Percentiles rank a stretch among this genome's conserved stretches.
Evolutionary conservation across 352 stramenopile species (phyloP).

Genomic region (Pythium rhizo-oryzae): DNA sequence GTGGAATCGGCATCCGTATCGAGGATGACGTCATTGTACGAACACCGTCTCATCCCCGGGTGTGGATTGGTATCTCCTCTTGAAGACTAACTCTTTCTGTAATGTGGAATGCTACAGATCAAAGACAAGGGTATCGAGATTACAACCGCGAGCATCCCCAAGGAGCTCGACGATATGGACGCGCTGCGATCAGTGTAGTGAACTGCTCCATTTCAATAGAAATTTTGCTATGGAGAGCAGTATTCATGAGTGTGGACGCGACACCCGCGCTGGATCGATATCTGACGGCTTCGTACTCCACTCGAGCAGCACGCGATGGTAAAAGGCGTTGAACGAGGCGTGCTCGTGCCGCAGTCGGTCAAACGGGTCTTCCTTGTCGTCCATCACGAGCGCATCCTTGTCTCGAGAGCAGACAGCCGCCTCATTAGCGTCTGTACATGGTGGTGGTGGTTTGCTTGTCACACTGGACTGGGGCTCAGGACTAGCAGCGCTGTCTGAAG

Average conservation of each 20-base stretch:
- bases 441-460: too few relatives aligned
- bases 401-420: not conserved
- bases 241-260: not conserved
- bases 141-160: conserved; percentile 66
- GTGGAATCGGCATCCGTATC: conserved; percentile 84
- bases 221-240: not conserved
- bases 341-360: conserved; percentile 36
- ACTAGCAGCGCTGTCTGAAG: not conserved
- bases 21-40: conserved; percentile 86
- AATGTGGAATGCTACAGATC: conserved; percentile 45
- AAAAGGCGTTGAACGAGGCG: conserved; percentile 44
- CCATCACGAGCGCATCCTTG: not conserved
- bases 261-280: conserved; percentile 4
- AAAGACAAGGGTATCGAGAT: conserved; percentile 76
- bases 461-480: not conserved
- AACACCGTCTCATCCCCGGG: not conserved
- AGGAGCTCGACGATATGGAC: conserved; percentile 73
- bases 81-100: not conserved
- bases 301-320: conserved; percentile 48
- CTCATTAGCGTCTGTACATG: too few relatives aligned
- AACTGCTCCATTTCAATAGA: not conserved
- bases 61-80: not conserved
- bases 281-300: conserved; percentile 45
- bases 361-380: conserved; percentile 2
- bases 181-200: conserved; percentile 47